phyloP scores from a whole-genome alignment of 345 rosid genomes.

The Alliaria petiolata region DNA sequence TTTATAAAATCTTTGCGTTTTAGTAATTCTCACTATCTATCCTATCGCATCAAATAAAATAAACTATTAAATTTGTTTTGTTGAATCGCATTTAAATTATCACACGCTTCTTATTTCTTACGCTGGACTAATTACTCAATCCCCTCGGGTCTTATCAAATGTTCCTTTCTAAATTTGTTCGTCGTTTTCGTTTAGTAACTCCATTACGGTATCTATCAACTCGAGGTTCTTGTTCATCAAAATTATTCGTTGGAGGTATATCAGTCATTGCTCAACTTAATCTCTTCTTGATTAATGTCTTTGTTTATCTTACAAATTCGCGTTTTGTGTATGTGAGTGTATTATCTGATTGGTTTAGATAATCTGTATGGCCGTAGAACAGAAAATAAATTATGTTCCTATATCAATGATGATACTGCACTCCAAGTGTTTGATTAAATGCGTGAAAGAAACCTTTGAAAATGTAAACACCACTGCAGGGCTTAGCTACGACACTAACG shows the following conservation, averaged over 20 bases:
- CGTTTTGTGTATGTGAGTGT: background rate
- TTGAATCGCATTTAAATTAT: background rate
- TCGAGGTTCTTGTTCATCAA: conserved; percentile 35
- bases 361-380: background rate
- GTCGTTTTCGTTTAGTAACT: background rate
- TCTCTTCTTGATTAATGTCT: background rate
- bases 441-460: background rate
- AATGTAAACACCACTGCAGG: conserved; percentile 35
- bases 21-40: too few relatives aligned
- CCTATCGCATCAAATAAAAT: background rate
- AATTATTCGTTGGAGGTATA: conserved; percentile 63
- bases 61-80: background rate
- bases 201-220: conserved; percentile 7
- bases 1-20: background rate
- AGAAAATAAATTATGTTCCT: accelerated
- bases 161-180: conserved; percentile 9
- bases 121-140: background rate
- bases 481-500: conserved; percentile 67
- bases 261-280: background rate
- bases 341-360: background rate
- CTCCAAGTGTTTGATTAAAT: conserved; percentile 20
- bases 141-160: background rate
- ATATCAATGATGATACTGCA: background rate
- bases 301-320: background rate
- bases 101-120: background rate